Base-by-base conservation (phyloP, 75 land plant genomes). In the Gnetum montanum region DNA sequence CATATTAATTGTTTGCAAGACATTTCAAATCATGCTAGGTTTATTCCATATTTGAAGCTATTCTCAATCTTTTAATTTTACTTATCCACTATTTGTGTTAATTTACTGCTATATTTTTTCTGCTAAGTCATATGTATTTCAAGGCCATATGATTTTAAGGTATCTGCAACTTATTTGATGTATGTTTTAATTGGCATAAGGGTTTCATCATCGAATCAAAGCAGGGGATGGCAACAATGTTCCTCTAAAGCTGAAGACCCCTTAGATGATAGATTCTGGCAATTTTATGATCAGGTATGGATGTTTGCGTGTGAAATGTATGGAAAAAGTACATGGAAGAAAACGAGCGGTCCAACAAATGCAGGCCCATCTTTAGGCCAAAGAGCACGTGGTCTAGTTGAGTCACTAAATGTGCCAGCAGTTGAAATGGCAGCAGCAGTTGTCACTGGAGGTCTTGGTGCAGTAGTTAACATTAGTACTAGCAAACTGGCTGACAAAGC, bases 391-490 rank as follows among this genome's bases (percentile, higher is more conserved):
- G 99, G 99, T 31, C 70, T 95, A 34, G 99, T 95, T 6, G 99
- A 95, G 60, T 95, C 99, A 25, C 63, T 95, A 34, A 95, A 90
- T 54, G 77, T 95, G 43, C 99, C 99, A 66, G 97, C 97, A 46
- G 88, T 86, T 31, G 99, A 95, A 61, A 78, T 95, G 85, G 97
- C 99, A 69, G 97, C 99, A 45, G 98, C 79, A 40, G 96, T 94
- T 59, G 99, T 95, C 11, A 75, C 99, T 31, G 97, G 97, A 47
- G 91, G 98, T 26, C 71, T 92, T 70, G 73, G 86, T 38, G 86
- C 52, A 68, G 98, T 88, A 15, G 75, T 88, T 61, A 75, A 78
- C 50, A 83, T 77, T 52, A 83, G 79, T 54, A 47, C 83, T 27
- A 72, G 34, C 59, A 95, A 84, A 61, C 60, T 56, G 60, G 69